Percentiles rank a stretch among this genome's conserved stretches.
These are phyloP conservation scores for Fusarium napiforme DNA, from an alignment of 2,329 filamentous ascomycete genomes.

Conservation along the genomic window DNA sequence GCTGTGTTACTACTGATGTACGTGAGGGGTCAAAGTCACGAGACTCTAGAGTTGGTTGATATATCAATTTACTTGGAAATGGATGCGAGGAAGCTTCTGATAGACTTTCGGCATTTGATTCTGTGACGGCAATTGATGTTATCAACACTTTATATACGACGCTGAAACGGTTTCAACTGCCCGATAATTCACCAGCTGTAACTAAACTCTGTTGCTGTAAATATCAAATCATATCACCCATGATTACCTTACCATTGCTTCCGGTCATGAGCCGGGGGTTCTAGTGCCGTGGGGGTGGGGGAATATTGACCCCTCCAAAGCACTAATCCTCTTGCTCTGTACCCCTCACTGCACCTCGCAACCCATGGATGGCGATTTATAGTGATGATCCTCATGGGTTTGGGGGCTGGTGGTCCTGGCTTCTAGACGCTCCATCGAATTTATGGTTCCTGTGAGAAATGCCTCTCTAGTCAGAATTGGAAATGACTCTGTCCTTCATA, in stretches of 20 bases:
- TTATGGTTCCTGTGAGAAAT: background rate
- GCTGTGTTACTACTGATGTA: background rate
- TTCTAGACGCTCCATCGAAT: background rate
- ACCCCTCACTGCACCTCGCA: conserved; percentile 12
- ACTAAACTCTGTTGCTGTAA: background rate
- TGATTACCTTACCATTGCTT: conserved; percentile 12
- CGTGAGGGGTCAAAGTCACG: conserved; percentile 3
- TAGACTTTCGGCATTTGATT: background rate
- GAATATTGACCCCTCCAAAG: conserved; percentile 16
- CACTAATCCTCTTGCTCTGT: background rate
- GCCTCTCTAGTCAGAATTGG: background rate
- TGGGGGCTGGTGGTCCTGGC: conserved; percentile 26
- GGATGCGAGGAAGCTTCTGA: background rate
- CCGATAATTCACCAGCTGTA: background rate
- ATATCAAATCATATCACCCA: conserved; percentile 1
- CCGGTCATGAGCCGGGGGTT: conserved; percentile 16
- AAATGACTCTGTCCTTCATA: background rate
- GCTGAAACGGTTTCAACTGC: background rate
- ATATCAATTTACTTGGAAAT: background rate
- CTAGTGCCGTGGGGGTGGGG: conserved; percentile 31
- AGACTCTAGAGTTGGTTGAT: background rate
- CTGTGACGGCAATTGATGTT: background rate
- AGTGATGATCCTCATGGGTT: conserved; percentile 12
- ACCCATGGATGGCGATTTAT: background rate
- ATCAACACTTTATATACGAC: background rate